Conservation (phyloP, 2,329 filamentous ascomycete species). For the Phaeosphaeriaceae sp. region DNA sequence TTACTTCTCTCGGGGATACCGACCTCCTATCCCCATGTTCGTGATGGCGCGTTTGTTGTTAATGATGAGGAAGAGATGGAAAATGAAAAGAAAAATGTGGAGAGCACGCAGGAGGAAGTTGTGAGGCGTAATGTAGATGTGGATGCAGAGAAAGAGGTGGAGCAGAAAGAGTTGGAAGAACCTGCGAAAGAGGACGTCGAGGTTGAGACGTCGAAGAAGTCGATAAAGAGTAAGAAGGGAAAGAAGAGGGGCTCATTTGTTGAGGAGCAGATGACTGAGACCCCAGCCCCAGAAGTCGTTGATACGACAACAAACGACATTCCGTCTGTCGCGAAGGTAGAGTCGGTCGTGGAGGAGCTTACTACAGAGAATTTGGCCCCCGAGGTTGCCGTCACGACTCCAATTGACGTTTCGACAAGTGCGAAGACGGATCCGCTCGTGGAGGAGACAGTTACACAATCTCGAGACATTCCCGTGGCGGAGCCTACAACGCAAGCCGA, state of each 20-base stretch:
- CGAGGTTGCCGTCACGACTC: not conserved
- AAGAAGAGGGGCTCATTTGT: slow-evolving; percentile 18
- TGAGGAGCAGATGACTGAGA: slow-evolving; percentile 15
- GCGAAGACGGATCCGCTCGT: not conserved
- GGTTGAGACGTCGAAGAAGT: slow-evolving; percentile 15
- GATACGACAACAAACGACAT: not conserved
- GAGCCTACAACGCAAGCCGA: not conserved
- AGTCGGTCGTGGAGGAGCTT: not conserved
- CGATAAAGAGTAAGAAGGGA: slow-evolving; percentile 23
- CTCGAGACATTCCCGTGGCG: not conserved
- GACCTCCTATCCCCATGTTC: slow-evolving; percentile 35
- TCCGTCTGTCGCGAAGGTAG: not conserved
- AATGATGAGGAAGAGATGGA: slow-evolving; percentile 10
- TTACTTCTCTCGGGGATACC: slow-evolving; percentile 38
- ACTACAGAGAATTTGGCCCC: not conserved
- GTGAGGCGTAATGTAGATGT: not conserved
- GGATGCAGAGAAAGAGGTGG: slow-evolving; percentile 3
- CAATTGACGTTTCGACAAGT: not conserved
- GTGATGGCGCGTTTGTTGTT: slow-evolving; percentile 33
- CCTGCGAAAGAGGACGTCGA: slow-evolving; percentile 10
- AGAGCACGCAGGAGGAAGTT: not conserved
- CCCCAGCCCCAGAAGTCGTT: not conserved
- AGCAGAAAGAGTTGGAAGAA: slow-evolving; percentile 3
- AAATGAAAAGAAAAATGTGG: not conserved
- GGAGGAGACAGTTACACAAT: not conserved